phyloP scores from a whole-genome alignment of 495 filamentous ascomycete species.

The Daldinia concentrica region DNA sequence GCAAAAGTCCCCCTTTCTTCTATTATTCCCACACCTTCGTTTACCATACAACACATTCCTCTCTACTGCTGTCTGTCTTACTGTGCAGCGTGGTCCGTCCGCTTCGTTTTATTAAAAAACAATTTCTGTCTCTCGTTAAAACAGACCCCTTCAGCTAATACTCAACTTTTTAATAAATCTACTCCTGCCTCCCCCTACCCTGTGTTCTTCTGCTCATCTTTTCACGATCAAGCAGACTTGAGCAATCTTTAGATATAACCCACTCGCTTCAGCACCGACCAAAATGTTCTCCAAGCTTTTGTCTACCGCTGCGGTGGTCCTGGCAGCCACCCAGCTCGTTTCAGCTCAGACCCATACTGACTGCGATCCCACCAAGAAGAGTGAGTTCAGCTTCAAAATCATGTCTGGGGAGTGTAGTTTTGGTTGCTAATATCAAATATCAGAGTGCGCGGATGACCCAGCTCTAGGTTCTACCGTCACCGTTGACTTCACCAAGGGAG shows the following conservation, averaged over 20 bases:
- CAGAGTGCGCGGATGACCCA: slow-evolving; percentile 73
- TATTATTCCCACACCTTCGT: slow-evolving; percentile 43
- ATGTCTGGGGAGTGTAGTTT: background rate
- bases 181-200: slow-evolving; percentile 5
- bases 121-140: slow-evolving; percentile 42
- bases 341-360: slow-evolving; percentile 77
- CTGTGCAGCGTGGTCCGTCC: slow-evolving; percentile 26
- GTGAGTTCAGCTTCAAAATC: slow-evolving; percentile 57
- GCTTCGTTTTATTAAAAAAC: slow-evolving; percentile 30
- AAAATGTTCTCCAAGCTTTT: slow-evolving; percentile 57
- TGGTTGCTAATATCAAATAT: slow-evolving; percentile 18
- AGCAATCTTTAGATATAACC: background rate
- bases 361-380: slow-evolving; percentile 76
- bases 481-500: slow-evolving; percentile 84
- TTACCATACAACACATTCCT: slow-evolving; percentile 31
- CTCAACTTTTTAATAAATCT: slow-evolving; percentile 34
- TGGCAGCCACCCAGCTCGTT: slow-evolving; percentile 57
- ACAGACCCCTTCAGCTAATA: slow-evolving; percentile 29
- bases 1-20: slow-evolving; percentile 29
- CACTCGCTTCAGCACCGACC: slow-evolving; percentile 2
- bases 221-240: slow-evolving; percentile 11
- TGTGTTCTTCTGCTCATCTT: slow-evolving; percentile 2
- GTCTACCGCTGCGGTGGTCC: slow-evolving; percentile 50
- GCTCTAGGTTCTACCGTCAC: slow-evolving; percentile 75
- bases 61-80: slow-evolving; percentile 30